phyloP scores from a whole-genome alignment of 2,329 filamentous ascomycete genomes.

The Acrodontium crateriforme region DNA sequence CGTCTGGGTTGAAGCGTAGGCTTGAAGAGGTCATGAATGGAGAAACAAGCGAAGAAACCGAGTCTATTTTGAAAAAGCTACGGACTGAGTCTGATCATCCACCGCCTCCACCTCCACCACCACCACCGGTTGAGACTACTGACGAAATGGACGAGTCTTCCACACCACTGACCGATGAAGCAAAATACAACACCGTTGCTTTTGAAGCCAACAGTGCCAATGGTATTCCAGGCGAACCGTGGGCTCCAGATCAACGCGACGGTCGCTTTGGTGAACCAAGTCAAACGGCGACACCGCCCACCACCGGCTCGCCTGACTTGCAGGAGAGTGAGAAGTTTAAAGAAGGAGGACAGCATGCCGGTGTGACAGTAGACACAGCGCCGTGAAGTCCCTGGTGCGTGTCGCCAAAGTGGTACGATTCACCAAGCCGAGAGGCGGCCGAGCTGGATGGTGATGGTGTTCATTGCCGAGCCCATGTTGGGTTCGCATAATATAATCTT shows the following conservation, averaged over 20 bases:
- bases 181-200: constrained; percentile 4
- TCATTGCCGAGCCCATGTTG: no score
- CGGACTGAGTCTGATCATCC: constrained; percentile 15
- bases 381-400: no score
- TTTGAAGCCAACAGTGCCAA: background rate
- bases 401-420: no score
- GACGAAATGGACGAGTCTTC: constrained; percentile 14
- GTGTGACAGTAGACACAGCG: no score
- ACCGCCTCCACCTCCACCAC: constrained; percentile 25
- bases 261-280: constrained; percentile 20
- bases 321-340: constrained; percentile 16
- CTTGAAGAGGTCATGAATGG: constrained; percentile 20
- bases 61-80: constrained; percentile 17
- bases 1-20: constrained; percentile 14
- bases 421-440: no score
- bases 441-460: no score
- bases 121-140: constrained; percentile 20
- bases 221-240: no score
- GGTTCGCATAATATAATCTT: no score
- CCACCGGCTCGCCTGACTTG: constrained; percentile 22
- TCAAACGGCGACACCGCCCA: constrained; percentile 33
- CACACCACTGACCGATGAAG: constrained; percentile 7
- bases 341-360: no score
- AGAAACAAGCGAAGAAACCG: constrained; percentile 16
- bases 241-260: no score